phyloP scores from a whole-genome alignment of 176 grass and related monocot genomes.

The Themeda triandra region DNA sequence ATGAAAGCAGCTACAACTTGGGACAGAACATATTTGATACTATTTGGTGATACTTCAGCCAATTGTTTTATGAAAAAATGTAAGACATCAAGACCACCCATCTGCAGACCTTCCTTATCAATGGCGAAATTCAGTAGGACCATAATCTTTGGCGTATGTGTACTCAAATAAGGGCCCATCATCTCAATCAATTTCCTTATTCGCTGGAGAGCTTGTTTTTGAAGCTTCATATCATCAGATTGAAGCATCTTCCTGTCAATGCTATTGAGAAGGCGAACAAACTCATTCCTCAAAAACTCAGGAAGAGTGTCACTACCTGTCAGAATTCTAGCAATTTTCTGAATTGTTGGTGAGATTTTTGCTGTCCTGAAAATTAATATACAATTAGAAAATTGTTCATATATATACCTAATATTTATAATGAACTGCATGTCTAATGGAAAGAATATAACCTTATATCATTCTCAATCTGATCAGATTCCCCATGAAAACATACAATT shows the following conservation, averaged over 20 bases:
- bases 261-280: constrained; percentile 92
- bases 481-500: constrained; percentile 87
- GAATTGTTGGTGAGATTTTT: constrained; percentile 68
- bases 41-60: constrained; percentile 69
- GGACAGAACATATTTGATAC: constrained; percentile 92
- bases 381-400: constrained; percentile 15
- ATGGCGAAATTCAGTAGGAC: constrained; percentile 87
- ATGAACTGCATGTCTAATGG: background rate
- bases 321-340: constrained; percentile 76
- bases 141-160: constrained; percentile 98
- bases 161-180: constrained; percentile 92
- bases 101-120: constrained; percentile 91
- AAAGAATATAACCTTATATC: constrained; percentile 62
- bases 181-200: constrained; percentile 90
- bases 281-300: constrained; percentile 92
- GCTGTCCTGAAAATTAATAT: constrained; percentile 55
- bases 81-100: constrained; percentile 64
- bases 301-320: constrained; percentile 74
- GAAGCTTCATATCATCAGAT: constrained; percentile 64
- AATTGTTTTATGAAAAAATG: constrained; percentile 89
- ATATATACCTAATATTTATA: background rate
- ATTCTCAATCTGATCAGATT: constrained; percentile 60
- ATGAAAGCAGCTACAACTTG: constrained; percentile 97
- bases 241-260: constrained; percentile 93
- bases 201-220: constrained; percentile 74